Percentiles rank a stretch among this genome's conserved stretches.
phyloP scores from a whole-genome alignment of 352 stramenopile genomes.

The Pythium utonaiense region DNA sequence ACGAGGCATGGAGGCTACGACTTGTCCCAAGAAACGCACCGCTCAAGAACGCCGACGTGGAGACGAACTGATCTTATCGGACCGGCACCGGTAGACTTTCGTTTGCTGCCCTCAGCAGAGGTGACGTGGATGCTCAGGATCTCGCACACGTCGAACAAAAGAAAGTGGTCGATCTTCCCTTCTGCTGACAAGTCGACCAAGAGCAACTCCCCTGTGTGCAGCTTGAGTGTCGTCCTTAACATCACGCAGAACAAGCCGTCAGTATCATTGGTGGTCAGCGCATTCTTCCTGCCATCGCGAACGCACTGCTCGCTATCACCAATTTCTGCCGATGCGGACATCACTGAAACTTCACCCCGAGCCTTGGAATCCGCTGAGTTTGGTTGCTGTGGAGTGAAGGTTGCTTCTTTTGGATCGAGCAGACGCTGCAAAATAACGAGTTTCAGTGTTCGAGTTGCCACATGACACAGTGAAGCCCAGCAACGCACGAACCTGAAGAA shows the following conservation, averaged over 20 bases:
- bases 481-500: constrained; percentile 68
- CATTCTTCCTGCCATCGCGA: no score
- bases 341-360: constrained; percentile 28
- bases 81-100: background rate
- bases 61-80: constrained; percentile 32
- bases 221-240: constrained; percentile 47
- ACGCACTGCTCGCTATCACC: constrained; percentile 58
- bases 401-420: constrained; percentile 31
- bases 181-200: constrained; percentile 61
- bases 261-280: background rate
- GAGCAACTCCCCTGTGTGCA: constrained; percentile 69
- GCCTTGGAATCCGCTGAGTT: constrained; percentile 3
- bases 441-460: no score
- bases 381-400: constrained; percentile 41
- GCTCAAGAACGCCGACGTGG: constrained; percentile 57
- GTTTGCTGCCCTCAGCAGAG: background rate
- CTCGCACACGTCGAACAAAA: constrained; percentile 79
- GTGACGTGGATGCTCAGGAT: constrained; percentile 56
- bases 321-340: constrained; percentile 46
- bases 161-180: constrained; percentile 55
- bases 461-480: no score
- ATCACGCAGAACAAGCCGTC: background rate
- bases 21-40: constrained; percentile 27
- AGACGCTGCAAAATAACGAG: constrained; percentile 43
- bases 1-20: background rate